Evolutionary conservation across 208 protist species (phyloP).

Genomic region (Wallacemonas rigidus): DNA sequence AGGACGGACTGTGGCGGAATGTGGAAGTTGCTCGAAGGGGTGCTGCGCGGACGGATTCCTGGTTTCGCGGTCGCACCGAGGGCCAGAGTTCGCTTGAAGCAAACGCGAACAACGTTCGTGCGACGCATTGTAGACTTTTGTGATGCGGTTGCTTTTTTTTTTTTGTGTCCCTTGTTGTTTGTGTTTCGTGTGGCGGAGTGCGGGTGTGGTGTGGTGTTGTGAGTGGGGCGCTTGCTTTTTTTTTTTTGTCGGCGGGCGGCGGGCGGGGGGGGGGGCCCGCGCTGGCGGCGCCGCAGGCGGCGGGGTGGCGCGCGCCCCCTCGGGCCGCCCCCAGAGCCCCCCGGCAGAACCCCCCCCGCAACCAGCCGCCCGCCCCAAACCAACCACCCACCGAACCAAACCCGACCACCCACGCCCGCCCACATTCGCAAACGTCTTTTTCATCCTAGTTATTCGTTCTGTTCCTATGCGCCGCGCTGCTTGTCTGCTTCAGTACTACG

Average conservation of each 20-base stretch:
- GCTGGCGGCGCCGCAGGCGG: not conserved
- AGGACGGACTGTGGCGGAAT: constrained; percentile 18
- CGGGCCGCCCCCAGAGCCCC: not conserved
- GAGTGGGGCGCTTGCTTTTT: not conserved
- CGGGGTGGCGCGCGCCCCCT: not conserved
- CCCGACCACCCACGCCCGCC: not conserved
- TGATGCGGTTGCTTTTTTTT: too few species aligned
- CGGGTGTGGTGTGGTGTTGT: not conserved
- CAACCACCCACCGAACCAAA: not conserved
- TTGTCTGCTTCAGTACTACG: constrained; percentile 17
- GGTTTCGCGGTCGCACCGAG: not conserved
- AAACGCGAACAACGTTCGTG: not conserved
- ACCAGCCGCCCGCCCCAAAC: not conserved
- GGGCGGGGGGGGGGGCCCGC: not conserved
- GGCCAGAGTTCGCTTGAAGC: not conserved
- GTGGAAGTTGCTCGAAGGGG: not conserved
- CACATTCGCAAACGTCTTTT: too few species aligned
- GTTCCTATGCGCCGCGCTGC: constrained; percentile 15
- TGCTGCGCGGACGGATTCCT: not conserved
- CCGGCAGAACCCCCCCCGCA: not conserved
- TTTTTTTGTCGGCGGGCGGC: not conserved
- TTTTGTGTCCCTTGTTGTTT: not conserved
- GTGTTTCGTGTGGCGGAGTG: not conserved
- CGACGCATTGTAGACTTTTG: not conserved
- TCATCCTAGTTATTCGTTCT: not conserved